Base-by-base conservation (phyloP, 169 alveolate genomes). In the Theileria parva region DNA sequence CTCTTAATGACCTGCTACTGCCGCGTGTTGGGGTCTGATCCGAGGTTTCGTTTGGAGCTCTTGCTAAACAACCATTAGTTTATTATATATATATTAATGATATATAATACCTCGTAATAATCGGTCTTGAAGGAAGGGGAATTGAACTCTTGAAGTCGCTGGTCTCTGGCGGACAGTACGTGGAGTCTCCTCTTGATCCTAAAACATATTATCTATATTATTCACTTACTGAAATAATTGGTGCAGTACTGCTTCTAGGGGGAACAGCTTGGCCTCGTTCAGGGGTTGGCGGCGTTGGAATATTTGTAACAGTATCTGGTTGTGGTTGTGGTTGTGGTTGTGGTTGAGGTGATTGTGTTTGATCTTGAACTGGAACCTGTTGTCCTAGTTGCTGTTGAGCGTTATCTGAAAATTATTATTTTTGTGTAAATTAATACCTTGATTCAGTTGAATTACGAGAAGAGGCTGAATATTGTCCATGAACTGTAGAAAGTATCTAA, bases 391-490 rank as follows among this genome's bases (percentile, higher is more conserved):
- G 65, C 9, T 57, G 65, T 57, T 57, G 30, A 6, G 25, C 9
- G 11, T 6, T 57, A 11, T 57, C 25, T 61, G 32, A 61, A 25
- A 25, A 61, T 34, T 9, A 37, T n/a, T 9, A 61, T 13, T 61
- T 23, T 13, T 9, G 4, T n/a, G 32, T 21, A 25, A 61, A 9
- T n/a, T n/a, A n/a, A 61, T 61, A 61, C 69, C 25, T 21, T 61
- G 69, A n/a, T 61, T 61, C 19, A 61, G 77, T 59, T 44, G 79
- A 11, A 72, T 59, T 30, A 72, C 6, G 21, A 72, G 72, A 13
- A 72, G 77, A 23, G 79, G 79, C 53, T 72, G 78, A 13, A 72
- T 53, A 9, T 23, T 15, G 79, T 59, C 72, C 60, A 53, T 27
- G 5, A 72, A 12, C 37, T 21, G 25, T 3, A 37, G 4, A 27